Evolutionary conservation across 345 rosid species (phyloP).

Genomic region (Camelina sativa): DNA sequence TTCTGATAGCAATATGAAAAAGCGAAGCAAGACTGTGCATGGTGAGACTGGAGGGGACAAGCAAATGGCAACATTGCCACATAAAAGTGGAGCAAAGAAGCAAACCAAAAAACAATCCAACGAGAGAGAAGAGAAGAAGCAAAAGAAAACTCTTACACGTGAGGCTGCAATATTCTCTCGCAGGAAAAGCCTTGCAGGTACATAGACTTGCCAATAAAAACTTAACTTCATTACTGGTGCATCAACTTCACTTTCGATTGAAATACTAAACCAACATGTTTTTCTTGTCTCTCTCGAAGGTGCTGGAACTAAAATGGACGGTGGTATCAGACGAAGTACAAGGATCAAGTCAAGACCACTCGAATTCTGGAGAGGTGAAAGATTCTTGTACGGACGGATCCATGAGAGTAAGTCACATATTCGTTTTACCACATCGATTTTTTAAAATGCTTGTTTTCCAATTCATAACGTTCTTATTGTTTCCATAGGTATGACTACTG

Average conservation of each 20-base stretch:
- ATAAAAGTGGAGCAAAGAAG: slow-evolving; percentile 40
- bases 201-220: slow-evolving; percentile 33
- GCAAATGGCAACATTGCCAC: slow-evolving; percentile 19
- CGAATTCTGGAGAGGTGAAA: slow-evolving; percentile 96
- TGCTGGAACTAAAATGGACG: slow-evolving; percentile 65
- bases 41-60: slow-evolving; percentile 16
- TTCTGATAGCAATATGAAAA: slow-evolving; percentile 24
- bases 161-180: slow-evolving; percentile 46
- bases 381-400: slow-evolving; percentile 84
- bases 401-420: slow-evolving; percentile 68
- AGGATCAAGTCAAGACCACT: slow-evolving; percentile 89
- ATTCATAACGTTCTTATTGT: background rate
- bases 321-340: slow-evolving; percentile 81
- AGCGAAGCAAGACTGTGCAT: slow-evolving; percentile 38
- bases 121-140: slow-evolving; percentile 43
- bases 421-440: slow-evolving; percentile 13
- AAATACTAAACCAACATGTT: slow-evolving; percentile 9
- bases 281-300: slow-evolving; percentile 41
- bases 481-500: slow-evolving; percentile 73
- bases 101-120: slow-evolving; percentile 19
- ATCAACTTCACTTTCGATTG: slow-evolving; percentile 8
- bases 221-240: slow-evolving; percentile 5
- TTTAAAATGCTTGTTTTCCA: background rate
- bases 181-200: slow-evolving; percentile 95
- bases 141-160: slow-evolving; percentile 42